These are phyloP conservation scores for Rhodosporidiobolus odoratus DNA, from an alignment of 768 basidiomycete species.

Conservation along the genomic window DNA sequence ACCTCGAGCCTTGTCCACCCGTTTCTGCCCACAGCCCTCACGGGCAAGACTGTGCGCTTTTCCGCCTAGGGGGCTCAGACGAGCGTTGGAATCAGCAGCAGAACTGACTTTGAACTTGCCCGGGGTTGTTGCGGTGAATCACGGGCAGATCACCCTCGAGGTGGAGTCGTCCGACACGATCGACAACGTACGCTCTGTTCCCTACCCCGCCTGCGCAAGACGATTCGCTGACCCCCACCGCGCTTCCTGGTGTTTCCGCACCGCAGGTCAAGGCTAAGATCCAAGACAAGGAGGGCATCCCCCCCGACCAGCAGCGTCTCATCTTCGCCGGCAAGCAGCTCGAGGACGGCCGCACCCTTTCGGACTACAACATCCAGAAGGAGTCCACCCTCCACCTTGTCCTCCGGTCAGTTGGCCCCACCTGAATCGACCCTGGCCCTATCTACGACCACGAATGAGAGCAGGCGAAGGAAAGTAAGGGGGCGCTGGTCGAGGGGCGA, in stretches of 20 bases:
- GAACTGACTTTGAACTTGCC: too few species aligned
- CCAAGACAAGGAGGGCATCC: constrained; percentile 90
- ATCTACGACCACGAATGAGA: too few species aligned
- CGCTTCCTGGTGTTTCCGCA: too few species aligned
- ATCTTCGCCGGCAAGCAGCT: constrained; percentile 91
- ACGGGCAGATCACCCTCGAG: constrained; percentile 65
- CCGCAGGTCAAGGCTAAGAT: constrained; percentile 73
- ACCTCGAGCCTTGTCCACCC: not conserved
- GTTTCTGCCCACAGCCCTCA: constrained; percentile 51
- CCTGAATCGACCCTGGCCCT: not conserved
- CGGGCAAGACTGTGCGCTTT: constrained; percentile 62
- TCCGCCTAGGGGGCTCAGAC: not conserved
- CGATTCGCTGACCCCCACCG: not conserved
- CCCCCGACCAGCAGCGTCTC: constrained; percentile 83
- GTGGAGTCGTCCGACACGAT: constrained; percentile 91
- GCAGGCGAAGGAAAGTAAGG: too few species aligned
- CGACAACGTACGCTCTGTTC: constrained; percentile 60
- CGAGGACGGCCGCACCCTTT: constrained; percentile 82
- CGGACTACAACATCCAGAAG: constrained; percentile 74
- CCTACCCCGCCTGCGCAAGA: not conserved
- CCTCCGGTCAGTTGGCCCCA: constrained; percentile 53
- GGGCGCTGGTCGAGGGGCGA: too few species aligned
- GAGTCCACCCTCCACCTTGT: constrained; percentile 97
- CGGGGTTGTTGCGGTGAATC: not conserved
- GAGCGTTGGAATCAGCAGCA: too few species aligned